Base-by-base conservation (phyloP, 148 eudicot genomes). In the Rhododendron mucronatum region DNA sequence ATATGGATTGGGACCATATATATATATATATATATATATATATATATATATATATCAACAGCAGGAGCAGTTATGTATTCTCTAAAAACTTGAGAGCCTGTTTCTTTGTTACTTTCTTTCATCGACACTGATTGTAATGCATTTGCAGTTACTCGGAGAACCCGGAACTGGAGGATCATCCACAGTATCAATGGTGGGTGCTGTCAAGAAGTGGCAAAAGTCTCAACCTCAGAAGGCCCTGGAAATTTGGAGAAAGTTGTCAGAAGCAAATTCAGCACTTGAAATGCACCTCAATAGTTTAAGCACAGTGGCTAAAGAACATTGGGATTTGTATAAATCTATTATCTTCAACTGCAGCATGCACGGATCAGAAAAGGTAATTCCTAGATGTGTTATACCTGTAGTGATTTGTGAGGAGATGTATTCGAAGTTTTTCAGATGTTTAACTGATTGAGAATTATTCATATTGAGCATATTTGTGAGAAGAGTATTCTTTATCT, bases 151-250 rank as follows among this genome's bases (percentile, higher is more conserved):
- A 88, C 94, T 97, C 14, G 99, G 99, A 88, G 99, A 97, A 86
- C 99, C 98, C 41, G 99, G 99, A 92, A 85, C 90, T 84, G 99
- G 99, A 45, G 99, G 99, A 84, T 97, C 99, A 83, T 95, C 98
- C 86, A 97, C 99, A 35, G 98, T 98, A 65, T 97, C 99, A 83
- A 97, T 95, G 99, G 98, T 97, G 59, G 99, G 99, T 82, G 96
- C 98, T 83, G 95, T 97, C 37, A 95, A 97, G 89, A 93, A 93
- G 91, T 97, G 99, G 99, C 95, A 97, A 91, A 97, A 93, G 61
- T 90, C 97, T 85, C 98, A 97, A 55, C 99, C 99, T 77, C 91
- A 93, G 84, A 92, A 87, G 88, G 93, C 99, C 51, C 86, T 82
- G 73, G 87, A 89, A 80, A 92, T 93, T 83, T 94, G 97, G 95